Evolutionary conservation across 257 asterid genomes (phyloP).

Genomic region (Voacanga thouarsii): DNA sequence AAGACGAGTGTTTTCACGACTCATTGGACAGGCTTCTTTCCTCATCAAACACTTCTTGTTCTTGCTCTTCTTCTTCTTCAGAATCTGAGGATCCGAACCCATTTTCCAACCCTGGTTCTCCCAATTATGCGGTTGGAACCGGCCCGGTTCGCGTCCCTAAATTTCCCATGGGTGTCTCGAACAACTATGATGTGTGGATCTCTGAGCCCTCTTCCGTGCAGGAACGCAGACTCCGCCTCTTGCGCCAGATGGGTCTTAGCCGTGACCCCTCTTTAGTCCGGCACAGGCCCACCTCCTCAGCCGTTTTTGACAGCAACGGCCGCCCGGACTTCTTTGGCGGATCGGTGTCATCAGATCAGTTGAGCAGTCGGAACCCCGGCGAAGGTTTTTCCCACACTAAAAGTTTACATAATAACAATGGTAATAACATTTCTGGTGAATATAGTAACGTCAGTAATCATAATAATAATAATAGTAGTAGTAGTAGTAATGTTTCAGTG

Average conservation of each 20-base stretch:
- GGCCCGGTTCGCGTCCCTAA: conserved; percentile 34
- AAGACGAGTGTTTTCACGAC: conserved; percentile 63
- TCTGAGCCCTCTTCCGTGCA: conserved; percentile 83
- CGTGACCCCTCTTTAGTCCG: conserved; percentile 75
- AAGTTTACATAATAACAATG: background rate
- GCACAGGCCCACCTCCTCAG: conserved; percentile 49
- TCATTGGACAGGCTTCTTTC: conserved; percentile 78
- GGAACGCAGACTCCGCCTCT: conserved; percentile 78
- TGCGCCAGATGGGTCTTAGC: conserved; percentile 74
- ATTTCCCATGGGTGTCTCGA: conserved; percentile 52
- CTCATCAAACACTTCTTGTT: conserved; percentile 72
- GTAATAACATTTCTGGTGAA: background rate
- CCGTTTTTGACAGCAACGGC: conserved; percentile 18
- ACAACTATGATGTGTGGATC: conserved; percentile 83
- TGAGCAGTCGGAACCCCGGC: conserved; percentile 12
- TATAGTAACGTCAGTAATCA: background rate
- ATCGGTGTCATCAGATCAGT: conserved; percentile 30
- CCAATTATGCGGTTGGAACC: conserved; percentile 21
- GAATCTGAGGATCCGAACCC: conserved; percentile 49
- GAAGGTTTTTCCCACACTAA: conserved; percentile 14
- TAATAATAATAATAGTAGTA: background rate
- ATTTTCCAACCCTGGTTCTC: conserved; percentile 26
- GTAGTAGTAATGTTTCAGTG: conserved; percentile 15
- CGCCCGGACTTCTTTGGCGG: conserved; percentile 18
- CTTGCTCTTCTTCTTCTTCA: conserved; percentile 55